Evolutionary conservation across 768 basidiomycete genomes (phyloP).

Genomic region (Vararia minispora): DNA sequence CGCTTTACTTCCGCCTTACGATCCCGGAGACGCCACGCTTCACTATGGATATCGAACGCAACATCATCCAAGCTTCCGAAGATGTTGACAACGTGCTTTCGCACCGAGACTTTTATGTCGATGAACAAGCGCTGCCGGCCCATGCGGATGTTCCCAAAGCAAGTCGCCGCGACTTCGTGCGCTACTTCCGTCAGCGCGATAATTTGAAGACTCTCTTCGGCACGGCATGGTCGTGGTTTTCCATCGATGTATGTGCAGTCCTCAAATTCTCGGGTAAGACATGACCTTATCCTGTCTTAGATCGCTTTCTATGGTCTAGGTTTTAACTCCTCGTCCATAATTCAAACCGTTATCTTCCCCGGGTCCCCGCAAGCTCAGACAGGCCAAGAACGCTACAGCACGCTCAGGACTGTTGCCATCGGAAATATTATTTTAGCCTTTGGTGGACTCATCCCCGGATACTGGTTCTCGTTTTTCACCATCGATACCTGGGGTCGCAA

Average conservation of each 20-base stretch:
- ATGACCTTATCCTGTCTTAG: slow-evolving; percentile 5
- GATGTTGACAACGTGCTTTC: slow-evolving; percentile 31
- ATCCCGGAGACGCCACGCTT: slow-evolving; percentile 39
- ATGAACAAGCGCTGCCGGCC: no score
- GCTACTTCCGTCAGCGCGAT: no score
- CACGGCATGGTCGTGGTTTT: no score
- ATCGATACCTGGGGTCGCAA: slow-evolving; percentile 30
- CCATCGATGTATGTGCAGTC: no score
- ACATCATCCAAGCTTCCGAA: slow-evolving; percentile 29
- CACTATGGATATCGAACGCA: slow-evolving; percentile 40
- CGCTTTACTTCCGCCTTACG: slow-evolving; percentile 36
- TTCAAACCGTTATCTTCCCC: slow-evolving; percentile 23
- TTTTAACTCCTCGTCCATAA: slow-evolving; percentile 32
- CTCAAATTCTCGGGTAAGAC: neutral
- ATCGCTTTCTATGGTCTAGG: slow-evolving; percentile 40
- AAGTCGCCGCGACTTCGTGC: no score
- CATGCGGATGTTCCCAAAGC: no score
- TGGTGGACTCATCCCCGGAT: slow-evolving; percentile 29
- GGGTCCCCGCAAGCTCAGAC: slow-evolving; percentile 6
- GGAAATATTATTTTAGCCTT: slow-evolving; percentile 27
- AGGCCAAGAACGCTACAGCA: slow-evolving; percentile 15
- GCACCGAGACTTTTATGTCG: no score
- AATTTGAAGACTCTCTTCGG: no score
- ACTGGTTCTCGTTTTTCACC: slow-evolving; percentile 26
- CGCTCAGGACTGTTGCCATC: slow-evolving; percentile 20